A percentile compares a stretch with the other conserved stretches of the same genome.
Conservation (phyloP, 192 early-diverging fungal genomes). For the Backusella parvicylindrica region DNA sequence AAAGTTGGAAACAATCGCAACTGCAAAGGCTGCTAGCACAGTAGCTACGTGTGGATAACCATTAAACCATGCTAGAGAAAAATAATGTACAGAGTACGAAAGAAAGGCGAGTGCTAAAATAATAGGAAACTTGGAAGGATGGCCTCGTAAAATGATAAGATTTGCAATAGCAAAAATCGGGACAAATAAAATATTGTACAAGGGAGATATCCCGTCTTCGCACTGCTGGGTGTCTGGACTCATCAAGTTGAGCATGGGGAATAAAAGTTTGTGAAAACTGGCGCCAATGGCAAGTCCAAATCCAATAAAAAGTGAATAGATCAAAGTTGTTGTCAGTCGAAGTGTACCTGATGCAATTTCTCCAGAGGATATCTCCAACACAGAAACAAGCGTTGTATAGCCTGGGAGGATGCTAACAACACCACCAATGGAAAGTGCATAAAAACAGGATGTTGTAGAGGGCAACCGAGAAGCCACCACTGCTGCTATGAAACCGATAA, state of each 20-base stretch:
- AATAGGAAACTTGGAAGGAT: constrained; percentile 2
- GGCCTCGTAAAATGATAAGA: not conserved
- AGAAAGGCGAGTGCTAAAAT: not conserved
- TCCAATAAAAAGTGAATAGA: constrained; percentile 19
- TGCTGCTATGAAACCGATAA: constrained; percentile 16
- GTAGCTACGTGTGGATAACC: constrained; percentile 18
- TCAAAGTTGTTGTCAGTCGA: constrained; percentile 9
- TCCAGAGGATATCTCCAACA: constrained; percentile 13
- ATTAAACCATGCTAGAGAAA: not conserved
- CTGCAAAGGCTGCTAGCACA: constrained; percentile 7
- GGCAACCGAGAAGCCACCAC: not conserved
- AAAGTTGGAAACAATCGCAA: constrained; percentile 7
- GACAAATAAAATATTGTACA: constrained; percentile 11
- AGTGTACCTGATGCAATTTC: constrained; percentile 13
- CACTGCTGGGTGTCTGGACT: constrained; percentile 1
- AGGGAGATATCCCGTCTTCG: constrained; percentile 3
- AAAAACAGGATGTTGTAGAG: constrained; percentile 3
- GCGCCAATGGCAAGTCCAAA: constrained; percentile 21
- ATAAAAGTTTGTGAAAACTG: constrained; percentile 12
- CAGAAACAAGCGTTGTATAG: constrained; percentile 12
- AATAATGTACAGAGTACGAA: constrained; percentile 8
- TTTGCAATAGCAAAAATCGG: constrained; percentile 14
- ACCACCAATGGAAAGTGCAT: constrained; percentile 21
- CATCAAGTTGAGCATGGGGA: constrained; percentile 6
- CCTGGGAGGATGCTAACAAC: constrained; percentile 17